These are phyloP conservation scores for Fusarium neocosmosporiellum DNA, from an alignment of 2,329 filamentous ascomycete genomes.

Conservation along the genomic window DNA sequence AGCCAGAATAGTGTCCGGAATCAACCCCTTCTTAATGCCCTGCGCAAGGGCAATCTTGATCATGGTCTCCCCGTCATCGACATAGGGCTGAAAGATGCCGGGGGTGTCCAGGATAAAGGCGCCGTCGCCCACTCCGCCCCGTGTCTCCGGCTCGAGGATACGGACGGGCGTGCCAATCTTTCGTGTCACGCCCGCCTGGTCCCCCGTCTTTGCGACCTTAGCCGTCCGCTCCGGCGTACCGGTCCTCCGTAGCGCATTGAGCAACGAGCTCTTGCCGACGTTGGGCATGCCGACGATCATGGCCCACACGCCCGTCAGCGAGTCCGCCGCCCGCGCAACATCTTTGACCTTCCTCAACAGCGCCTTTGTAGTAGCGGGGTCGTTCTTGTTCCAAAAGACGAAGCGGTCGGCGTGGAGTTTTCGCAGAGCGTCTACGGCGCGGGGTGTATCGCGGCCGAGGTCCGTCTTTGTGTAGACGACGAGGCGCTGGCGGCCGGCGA, in stretches of 20 bases:
- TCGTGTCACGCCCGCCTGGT: slow-evolving; percentile 89
- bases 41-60: slow-evolving; percentile 93
- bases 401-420: slow-evolving; percentile 49
- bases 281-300: slow-evolving; percentile 98
- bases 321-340: slow-evolving; percentile 53
- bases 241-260: slow-evolving; percentile 82
- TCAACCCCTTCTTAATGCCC: slow-evolving; percentile 88
- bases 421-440: slow-evolving; percentile 44
- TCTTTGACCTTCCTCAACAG: slow-evolving; percentile 54
- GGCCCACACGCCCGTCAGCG: slow-evolving; percentile 83
- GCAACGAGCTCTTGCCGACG: slow-evolving; percentile 93
- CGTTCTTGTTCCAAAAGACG: slow-evolving; percentile 59
- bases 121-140: slow-evolving; percentile 62
- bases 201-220: slow-evolving; percentile 85
- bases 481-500: slow-evolving; percentile 79
- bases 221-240: slow-evolving; percentile 62
- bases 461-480: slow-evolving; percentile 94
- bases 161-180: slow-evolving; percentile 87
- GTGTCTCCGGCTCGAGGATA: slow-evolving; percentile 64
- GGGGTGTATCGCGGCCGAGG: slow-evolving; percentile 62
- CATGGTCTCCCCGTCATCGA: slow-evolving; percentile 87
- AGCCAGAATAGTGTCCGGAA: slow-evolving; percentile 80
- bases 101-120: slow-evolving; percentile 93
- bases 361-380: slow-evolving; percentile 46
- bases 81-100: slow-evolving; percentile 94